A percentile compares a stretch with the other conserved stretches of the same genome.
phyloP scores from a whole-genome alignment of 2,329 filamentous ascomycete genomes.

The Nigrospora sphaerica region DNA sequence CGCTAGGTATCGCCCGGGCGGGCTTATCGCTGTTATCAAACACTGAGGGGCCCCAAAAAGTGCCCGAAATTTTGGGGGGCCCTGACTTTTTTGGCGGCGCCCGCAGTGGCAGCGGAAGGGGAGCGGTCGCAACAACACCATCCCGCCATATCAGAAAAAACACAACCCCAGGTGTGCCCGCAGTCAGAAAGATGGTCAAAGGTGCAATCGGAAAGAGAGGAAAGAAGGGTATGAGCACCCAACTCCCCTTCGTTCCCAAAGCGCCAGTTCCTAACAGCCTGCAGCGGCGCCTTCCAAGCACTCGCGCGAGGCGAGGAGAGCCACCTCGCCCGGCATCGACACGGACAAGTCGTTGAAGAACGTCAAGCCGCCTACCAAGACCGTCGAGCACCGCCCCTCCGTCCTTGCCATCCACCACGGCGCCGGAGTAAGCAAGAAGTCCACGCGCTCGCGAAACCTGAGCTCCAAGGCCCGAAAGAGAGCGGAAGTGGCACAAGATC shows the following conservation, averaged over 20 bases:
- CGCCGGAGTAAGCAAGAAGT: constrained; percentile 62
- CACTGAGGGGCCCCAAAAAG: not conserved
- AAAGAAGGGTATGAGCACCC: constrained; percentile 17
- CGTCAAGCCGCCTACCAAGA: constrained; percentile 40
- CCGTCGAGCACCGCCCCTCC: constrained; percentile 50
- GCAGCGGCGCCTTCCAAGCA: constrained; percentile 53
- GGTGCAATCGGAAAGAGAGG: constrained; percentile 21
- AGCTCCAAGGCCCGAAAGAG: constrained; percentile 49
- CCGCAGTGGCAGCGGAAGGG: not conserved
- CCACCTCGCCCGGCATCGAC: constrained; percentile 62
- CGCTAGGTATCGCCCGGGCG: not conserved
- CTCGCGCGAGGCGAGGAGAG: constrained; percentile 69
- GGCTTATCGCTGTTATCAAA: constrained; percentile 6
- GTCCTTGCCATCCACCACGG: constrained; percentile 61
- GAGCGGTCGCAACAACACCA: not conserved
- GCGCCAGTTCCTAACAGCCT: not conserved
- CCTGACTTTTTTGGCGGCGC: not conserved
- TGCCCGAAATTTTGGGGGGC: constrained; percentile 4
- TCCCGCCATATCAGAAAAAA: not conserved
- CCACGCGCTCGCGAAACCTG: constrained; percentile 49
- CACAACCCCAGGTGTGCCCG: not conserved
- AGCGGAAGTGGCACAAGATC: constrained; percentile 50
- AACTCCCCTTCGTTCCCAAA: not conserved
- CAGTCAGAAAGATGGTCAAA: constrained; percentile 23
- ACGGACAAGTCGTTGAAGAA: constrained; percentile 66